These are phyloP conservation scores for Olyra latifolia DNA, from an alignment of 176 grass and related monocot genomes.

Conservation along the genomic window DNA sequence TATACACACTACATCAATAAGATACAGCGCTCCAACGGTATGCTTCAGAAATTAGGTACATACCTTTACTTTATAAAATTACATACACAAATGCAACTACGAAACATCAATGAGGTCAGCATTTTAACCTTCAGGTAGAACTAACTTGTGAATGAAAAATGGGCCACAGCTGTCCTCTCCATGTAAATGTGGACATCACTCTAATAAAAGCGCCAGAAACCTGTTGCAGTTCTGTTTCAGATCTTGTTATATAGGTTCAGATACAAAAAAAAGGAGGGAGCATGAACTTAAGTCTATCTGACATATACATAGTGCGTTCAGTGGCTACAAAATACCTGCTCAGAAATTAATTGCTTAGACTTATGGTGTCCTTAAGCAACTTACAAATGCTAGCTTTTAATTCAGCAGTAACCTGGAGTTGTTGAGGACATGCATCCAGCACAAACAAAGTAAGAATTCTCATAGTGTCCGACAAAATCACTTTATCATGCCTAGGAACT, in stretches of 20 bases:
- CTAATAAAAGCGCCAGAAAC: background rate
- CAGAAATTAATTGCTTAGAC: constrained; percentile 50
- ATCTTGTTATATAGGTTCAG: background rate
- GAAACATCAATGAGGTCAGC: background rate
- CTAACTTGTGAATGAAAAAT: constrained; percentile 19
- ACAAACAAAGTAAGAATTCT: constrained; percentile 66
- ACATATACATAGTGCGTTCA: constrained; percentile 20
- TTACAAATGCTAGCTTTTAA: constrained; percentile 60
- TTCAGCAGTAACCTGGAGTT: constrained; percentile 40
- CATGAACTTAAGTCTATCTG: background rate
- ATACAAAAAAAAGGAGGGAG: background rate
- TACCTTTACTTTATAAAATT: background rate
- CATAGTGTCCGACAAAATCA: constrained; percentile 61
- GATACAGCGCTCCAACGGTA: background rate
- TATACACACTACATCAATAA: background rate
- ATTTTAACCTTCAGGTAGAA: background rate
- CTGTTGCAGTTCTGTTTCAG: background rate
- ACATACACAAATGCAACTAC: background rate
- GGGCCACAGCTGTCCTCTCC: background rate
- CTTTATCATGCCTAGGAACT: constrained; percentile 58
- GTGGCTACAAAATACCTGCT: background rate
- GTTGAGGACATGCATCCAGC: constrained; percentile 43
- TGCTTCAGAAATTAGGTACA: background rate
- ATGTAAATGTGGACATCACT: constrained; percentile 2
- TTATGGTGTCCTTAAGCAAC: constrained; percentile 74